Evolutionary conservation across 352 stramenopile genomes (phyloP).

Genomic region (Phytophthora pistaciae): DNA sequence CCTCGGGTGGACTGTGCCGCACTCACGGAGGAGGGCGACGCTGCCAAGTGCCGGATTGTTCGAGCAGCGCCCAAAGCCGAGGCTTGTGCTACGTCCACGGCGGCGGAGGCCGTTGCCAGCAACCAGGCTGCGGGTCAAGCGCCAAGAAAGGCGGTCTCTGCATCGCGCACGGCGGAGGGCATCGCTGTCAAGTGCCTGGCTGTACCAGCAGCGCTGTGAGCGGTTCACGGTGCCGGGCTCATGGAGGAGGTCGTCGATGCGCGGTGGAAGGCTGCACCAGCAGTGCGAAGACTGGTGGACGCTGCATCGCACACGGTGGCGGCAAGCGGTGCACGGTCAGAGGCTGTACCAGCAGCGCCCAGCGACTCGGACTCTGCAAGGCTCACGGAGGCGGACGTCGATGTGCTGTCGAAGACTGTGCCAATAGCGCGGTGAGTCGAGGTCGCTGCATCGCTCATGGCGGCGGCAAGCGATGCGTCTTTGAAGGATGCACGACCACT

Average conservation of each 20-base stretch:
- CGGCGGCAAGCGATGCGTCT: constrained; percentile 82
- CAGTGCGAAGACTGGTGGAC: constrained; percentile 85
- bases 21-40: constrained; percentile 79
- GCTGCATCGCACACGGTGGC: constrained; percentile 85
- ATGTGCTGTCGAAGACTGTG: constrained; percentile 68
- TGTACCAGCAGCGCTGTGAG: constrained; percentile 87
- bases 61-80: constrained; percentile 84
- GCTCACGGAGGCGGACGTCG: constrained; percentile 85
- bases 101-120: constrained; percentile 82
- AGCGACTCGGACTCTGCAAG: constrained; percentile 87
- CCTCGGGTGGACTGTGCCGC: constrained; percentile 82
- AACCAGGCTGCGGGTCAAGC: constrained; percentile 73
- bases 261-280: constrained; percentile 76
- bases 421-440: constrained; percentile 84
- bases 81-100: constrained; percentile 88
- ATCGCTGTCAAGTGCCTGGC: constrained; percentile 74
- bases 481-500: constrained; percentile 79
- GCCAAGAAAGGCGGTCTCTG: constrained; percentile 89
- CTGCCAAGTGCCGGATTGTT: constrained; percentile 82
- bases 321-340: constrained; percentile 84
- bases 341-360: constrained; percentile 77
- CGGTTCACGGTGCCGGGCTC: constrained; percentile 81
- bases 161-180: constrained; percentile 85
- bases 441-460: constrained; percentile 88
- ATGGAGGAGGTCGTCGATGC: constrained; percentile 82